Evolutionary conservation across 1,284 basidiomycete genomes (phyloP).

Genomic region (Pyrrhoderma lamaoense): DNA sequence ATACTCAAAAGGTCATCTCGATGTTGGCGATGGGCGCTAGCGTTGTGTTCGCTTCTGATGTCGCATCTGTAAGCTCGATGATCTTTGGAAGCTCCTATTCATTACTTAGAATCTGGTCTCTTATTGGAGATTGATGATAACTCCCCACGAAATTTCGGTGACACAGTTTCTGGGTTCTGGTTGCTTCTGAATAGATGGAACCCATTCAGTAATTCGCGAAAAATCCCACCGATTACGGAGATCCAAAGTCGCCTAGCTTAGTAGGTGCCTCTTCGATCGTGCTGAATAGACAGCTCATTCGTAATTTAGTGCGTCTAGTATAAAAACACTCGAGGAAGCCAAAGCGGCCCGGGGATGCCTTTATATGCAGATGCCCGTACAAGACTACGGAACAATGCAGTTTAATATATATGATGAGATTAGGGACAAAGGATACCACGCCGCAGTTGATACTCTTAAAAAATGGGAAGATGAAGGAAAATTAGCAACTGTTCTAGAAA

Average conservation of each 20-base stretch:
- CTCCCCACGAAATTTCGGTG: conserved; percentile 89
- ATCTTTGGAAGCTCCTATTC: background rate
- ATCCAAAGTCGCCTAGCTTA: conserved; percentile 95
- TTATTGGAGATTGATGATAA: conserved; percentile 78
- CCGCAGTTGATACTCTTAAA: conserved; percentile 66
- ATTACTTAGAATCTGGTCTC: conserved; percentile 1
- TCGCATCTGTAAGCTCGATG: conserved; percentile 66
- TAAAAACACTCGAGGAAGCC: conserved; percentile 91
- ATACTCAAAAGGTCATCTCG: conserved; percentile 58
- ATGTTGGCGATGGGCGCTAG: conserved; percentile 92
- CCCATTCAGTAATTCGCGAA: conserved; percentile 76
- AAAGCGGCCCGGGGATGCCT: conserved; percentile 84
- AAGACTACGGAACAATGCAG: conserved; percentile 77
- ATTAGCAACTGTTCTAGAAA: conserved; percentile 66
- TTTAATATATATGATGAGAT: conserved; percentile 82
- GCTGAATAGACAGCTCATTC: background rate
- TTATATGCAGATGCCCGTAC: conserved; percentile 94
- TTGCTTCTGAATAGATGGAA: conserved; percentile 90
- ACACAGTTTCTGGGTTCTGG: conserved; percentile 97
- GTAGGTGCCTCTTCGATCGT: conserved; percentile 42
- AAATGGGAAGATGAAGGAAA: conserved; percentile 79
- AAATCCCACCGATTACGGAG: conserved; percentile 90
- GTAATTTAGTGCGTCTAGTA: conserved; percentile 77
- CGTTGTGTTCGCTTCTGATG: conserved; percentile 92
- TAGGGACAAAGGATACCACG: conserved; percentile 73